These are phyloP conservation scores for Phytophthora europaea DNA, from an alignment of 352 stramenopile genomes.

Conservation along the genomic window DNA sequence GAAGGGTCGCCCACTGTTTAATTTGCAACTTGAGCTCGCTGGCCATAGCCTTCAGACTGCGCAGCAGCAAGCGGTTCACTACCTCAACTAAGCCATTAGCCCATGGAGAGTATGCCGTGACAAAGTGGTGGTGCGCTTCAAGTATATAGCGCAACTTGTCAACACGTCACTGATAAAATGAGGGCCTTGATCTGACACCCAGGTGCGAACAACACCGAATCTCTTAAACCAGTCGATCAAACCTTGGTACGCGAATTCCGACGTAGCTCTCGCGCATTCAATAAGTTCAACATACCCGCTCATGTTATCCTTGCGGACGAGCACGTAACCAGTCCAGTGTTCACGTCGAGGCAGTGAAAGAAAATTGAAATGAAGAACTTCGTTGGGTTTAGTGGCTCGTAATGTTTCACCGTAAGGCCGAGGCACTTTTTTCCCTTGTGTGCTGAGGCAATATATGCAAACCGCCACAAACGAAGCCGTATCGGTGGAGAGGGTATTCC, in stretches of 20 bases:
- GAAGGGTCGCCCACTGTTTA: background rate
- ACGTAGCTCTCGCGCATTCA: background rate
- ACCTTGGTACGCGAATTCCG: background rate
- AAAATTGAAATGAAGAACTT: background rate
- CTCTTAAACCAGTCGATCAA: background rate
- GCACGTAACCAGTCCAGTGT: background rate
- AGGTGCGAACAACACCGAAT: background rate
- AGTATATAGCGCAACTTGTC: background rate
- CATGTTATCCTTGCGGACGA: background rate
- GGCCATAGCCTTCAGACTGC: background rate
- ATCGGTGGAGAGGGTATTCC: background rate
- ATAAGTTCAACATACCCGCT: background rate
- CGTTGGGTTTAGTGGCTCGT: background rate
- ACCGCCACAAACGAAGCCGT: background rate
- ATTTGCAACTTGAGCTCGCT: background rate
- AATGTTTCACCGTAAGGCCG: background rate
- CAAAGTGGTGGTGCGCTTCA: background rate
- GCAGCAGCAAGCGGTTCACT: background rate
- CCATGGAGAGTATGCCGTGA: background rate
- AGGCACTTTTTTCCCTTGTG: background rate
- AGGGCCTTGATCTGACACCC: background rate
- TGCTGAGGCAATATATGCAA: background rate
- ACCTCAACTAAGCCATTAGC: background rate
- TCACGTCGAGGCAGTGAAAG: background rate
- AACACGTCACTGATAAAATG: background rate